These are phyloP conservation scores for Xylaria curta DNA, from an alignment of 495 filamentous ascomycete species.

Conservation along the genomic window DNA sequence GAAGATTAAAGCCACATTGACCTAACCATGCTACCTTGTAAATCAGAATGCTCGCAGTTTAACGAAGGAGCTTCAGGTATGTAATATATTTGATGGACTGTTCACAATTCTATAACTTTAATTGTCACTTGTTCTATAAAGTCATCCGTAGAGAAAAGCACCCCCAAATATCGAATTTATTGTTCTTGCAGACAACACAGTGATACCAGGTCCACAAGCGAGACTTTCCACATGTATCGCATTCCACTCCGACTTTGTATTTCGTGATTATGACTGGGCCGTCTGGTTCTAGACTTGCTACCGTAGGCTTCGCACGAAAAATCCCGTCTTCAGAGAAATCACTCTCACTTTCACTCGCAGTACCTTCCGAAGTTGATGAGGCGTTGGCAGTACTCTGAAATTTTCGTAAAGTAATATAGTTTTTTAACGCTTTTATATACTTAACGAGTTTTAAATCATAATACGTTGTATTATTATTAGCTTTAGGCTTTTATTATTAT, in stretches of 20 bases:
- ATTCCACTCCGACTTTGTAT: not conserved
- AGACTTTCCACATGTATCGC: slow-evolving; percentile 5
- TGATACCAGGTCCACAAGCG: not conserved
- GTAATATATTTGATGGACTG: slow-evolving; percentile 1
- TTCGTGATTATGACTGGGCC: slow-evolving; percentile 7
- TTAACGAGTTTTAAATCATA: too few relatives aligned
- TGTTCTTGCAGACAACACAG: not conserved
- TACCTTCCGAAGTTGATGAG: not conserved
- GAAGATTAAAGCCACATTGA: slow-evolving; percentile 20
- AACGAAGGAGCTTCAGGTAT: slow-evolving; percentile 13
- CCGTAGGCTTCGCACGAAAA: slow-evolving; percentile 2
- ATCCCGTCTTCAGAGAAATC: slow-evolving; percentile 1
- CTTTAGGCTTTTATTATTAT: too few relatives aligned
- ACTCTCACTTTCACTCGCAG: slow-evolving; percentile 5
- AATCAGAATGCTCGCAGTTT: slow-evolving; percentile 7
- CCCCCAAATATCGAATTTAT: not conserved
- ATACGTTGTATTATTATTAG: too few relatives aligned
- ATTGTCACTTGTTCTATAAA: slow-evolving; percentile 4
- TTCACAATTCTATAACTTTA: slow-evolving; percentile 8
- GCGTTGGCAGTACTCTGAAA: slow-evolving; percentile 1
- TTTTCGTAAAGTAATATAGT: too few relatives aligned
- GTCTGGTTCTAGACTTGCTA: slow-evolving; percentile 4
- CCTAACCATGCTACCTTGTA: slow-evolving; percentile 4
- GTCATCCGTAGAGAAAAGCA: slow-evolving; percentile 6
- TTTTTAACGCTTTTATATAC: too few relatives aligned